Evolutionary conservation across 2,329 filamentous ascomycete genomes (phyloP), one percentile per base, ranked within the genome.

Genomic region (Ophiocordyceps camponoti-rufipedis): DNA sequence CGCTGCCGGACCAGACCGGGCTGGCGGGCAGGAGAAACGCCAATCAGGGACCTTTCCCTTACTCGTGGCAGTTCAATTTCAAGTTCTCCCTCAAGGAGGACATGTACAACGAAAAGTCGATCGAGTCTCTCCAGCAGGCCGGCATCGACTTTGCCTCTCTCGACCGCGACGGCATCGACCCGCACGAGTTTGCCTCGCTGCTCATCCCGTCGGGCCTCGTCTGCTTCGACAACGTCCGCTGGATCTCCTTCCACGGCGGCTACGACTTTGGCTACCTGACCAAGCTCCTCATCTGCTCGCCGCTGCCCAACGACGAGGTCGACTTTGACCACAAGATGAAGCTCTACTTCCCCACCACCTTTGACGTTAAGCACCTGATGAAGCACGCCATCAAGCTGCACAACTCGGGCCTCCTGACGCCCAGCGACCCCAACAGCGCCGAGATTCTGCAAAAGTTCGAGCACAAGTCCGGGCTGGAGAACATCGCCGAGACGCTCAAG

Each of bases 21-120:
- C 55, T 58, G 31, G 62, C 57, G 16, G 60, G 56, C 32, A 61
- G 66, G 50, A 62, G 66, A 49, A 61, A 62, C 23, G 63, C 60
- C 18, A 60, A 52, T 44, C 68, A 62, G 48, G 62, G 59, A 16
- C 71, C 75, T 43, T 79, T 86, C 48, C 89, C 85, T 14, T 93
- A 84, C 58, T 93, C 89, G 16, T 98, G 91, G 91, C 89, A 95
- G 54, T 98, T 98, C 72, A 96, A 98, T 70, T 98, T 98, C 66
- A 82, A 88, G 55, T 98, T 96, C 63, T 91, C 86, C 1, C 72
- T 95, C 10, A 84, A 91, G 53, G 79, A 89, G 38, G 91, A 98
- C 64, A 98, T 98, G 91, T 96, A 93, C 65, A 91, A 93, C 51
- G 83, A 94, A 59, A 83, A 87, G 47, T 95, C 87, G 14, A 95